Percentiles rank a stretch among this genome's conserved stretches.
phyloP scores from a whole-genome alignment of 495 filamentous ascomycete species.

The Xylaria intraflava region DNA sequence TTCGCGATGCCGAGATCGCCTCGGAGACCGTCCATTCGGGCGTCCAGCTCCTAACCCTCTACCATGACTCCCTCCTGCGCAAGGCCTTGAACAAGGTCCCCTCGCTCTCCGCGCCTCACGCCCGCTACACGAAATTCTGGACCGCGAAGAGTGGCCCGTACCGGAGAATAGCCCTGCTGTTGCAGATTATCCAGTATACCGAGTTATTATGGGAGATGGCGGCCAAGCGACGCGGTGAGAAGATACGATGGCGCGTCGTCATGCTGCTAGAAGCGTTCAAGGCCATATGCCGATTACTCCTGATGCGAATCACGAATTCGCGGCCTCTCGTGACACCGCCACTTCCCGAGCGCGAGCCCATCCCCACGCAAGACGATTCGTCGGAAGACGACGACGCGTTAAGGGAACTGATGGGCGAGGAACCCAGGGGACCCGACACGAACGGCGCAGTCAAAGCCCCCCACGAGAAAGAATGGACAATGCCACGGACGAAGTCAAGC shows the following conservation, averaged over 20 bases:
- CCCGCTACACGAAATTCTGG: slow-evolving; percentile 89
- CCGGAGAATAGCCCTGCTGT: slow-evolving; percentile 63
- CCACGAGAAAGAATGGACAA: slow-evolving; percentile 66
- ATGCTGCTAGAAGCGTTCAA: slow-evolving; percentile 81
- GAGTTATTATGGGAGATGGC: slow-evolving; percentile 78
- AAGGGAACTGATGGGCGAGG: slow-evolving; percentile 28
- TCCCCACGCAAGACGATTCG: slow-evolving; percentile 45
- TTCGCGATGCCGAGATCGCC: slow-evolving; percentile 86
- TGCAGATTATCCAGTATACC: slow-evolving; percentile 89
- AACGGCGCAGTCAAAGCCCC: slow-evolving; percentile 15
- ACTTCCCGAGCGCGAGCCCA: slow-evolving; percentile 75
- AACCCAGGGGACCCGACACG: slow-evolving; percentile 8
- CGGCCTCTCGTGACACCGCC: slow-evolving; percentile 78
- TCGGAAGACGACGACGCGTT: slow-evolving; percentile 37
- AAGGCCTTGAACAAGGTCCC: slow-evolving; percentile 46
- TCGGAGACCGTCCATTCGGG: slow-evolving; percentile 88
- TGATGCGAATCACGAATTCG: slow-evolving; percentile 77
- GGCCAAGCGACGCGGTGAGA: slow-evolving; percentile 78
- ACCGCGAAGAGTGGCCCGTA: slow-evolving; percentile 67
- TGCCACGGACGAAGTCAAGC: slow-evolving; percentile 84
- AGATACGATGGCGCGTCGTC: slow-evolving; percentile 81
- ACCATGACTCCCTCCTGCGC: slow-evolving; percentile 85
- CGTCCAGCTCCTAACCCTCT: slow-evolving; percentile 84
- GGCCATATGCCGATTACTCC: slow-evolving; percentile 73
- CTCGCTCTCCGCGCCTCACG: slow-evolving; percentile 57